Conservation (phyloP, 208 protist genomes). For the Crithidia fasciculata region DNA sequence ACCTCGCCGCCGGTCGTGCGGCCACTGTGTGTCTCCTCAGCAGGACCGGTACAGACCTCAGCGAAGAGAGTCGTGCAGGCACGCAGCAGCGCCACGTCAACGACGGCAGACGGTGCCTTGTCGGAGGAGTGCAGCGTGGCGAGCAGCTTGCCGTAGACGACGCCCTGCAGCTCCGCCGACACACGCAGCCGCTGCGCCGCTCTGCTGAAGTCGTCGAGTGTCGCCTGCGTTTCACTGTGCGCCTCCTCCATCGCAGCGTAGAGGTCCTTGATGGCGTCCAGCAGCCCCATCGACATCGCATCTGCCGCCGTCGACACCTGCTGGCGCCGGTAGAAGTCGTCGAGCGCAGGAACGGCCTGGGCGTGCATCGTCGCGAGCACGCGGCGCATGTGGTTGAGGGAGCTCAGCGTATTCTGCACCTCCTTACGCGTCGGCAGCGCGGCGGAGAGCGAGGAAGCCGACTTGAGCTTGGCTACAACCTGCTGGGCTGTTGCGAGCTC, state of each 20-base stretch:
- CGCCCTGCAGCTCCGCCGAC: slow-evolving; percentile 19
- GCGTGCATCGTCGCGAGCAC: slow-evolving; percentile 18
- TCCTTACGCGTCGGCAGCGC: neutral
- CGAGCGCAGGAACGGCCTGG: slow-evolving; percentile 10
- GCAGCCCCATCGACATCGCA: slow-evolving; percentile 12
- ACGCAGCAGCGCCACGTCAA: slow-evolving; percentile 23
- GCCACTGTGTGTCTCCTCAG: neutral
- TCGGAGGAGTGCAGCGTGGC: slow-evolving; percentile 4
- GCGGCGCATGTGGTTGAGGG: slow-evolving; percentile 13
- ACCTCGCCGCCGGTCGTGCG: neutral
- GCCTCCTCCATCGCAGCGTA: slow-evolving; percentile 30
- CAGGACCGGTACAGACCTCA: neutral
- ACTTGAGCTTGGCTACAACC: neutral
- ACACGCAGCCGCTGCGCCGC: slow-evolving; percentile 14
- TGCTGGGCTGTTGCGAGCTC: slow-evolving; percentile 6
- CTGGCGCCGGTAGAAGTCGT: slow-evolving; percentile 3
- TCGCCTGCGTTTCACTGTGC: slow-evolving; percentile 19
- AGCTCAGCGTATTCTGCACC: slow-evolving; percentile 11
- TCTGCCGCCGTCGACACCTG: slow-evolving; percentile 3
- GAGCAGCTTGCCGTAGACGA: slow-evolving; percentile 33
- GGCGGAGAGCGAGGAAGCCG: neutral
- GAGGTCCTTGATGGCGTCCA: slow-evolving; percentile 21
- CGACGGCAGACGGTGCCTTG: neutral
- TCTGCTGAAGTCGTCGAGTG: slow-evolving; percentile 1
- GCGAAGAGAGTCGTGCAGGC: slow-evolving; percentile 14